Conservation (phyloP, 2,329 filamentous ascomycete species). For the Verticillium klebahnii region DNA sequence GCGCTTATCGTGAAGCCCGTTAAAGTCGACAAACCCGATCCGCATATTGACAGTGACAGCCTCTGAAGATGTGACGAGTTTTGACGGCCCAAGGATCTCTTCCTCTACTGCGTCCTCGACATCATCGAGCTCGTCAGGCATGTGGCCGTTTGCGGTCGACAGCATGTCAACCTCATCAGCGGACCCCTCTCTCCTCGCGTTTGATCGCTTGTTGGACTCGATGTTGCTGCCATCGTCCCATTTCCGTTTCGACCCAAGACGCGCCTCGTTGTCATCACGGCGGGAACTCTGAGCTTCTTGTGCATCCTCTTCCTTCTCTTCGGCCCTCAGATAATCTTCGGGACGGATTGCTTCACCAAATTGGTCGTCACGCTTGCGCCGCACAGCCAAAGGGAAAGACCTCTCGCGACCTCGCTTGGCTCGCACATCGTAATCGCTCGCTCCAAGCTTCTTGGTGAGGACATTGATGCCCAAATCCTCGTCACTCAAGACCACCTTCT, state of each 20-base stretch:
- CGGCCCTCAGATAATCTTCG: constrained; percentile 88
- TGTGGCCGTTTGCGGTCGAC: constrained; percentile 29
- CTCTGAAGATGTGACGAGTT: constrained; percentile 62
- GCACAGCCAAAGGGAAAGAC: constrained; percentile 82
- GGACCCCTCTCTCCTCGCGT: constrained; percentile 33
- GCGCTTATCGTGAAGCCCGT: constrained; percentile 87
- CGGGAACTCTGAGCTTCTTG: constrained; percentile 49
- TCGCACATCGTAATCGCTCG: constrained; percentile 90
- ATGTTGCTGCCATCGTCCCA: constrained; percentile 65
- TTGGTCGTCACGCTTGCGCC: constrained; percentile 77
- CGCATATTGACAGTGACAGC: constrained; percentile 65
- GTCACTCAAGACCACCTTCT: constrained; percentile 81
- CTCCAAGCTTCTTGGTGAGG: constrained; percentile 78
- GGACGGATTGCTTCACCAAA: constrained; percentile 92
- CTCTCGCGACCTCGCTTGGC: constrained; percentile 89
- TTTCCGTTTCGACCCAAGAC: constrained; percentile 86
- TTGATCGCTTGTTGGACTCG: constrained; percentile 56
- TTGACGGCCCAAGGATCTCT: constrained; percentile 63
- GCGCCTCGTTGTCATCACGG: constrained; percentile 49
- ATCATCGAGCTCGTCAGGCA: constrained; percentile 52
- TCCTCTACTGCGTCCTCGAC: constrained; percentile 47
- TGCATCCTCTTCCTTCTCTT: constrained; percentile 77
- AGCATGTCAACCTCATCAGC: constrained; percentile 39
- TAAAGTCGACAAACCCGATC: constrained; percentile 86
- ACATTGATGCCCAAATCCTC: constrained; percentile 91